A percentile compares a stretch with the other conserved stretches of the same genome.
Conservation (phyloP, 2,329 filamentous ascomycete genomes). For the Sphaerulina musiva region DNA sequence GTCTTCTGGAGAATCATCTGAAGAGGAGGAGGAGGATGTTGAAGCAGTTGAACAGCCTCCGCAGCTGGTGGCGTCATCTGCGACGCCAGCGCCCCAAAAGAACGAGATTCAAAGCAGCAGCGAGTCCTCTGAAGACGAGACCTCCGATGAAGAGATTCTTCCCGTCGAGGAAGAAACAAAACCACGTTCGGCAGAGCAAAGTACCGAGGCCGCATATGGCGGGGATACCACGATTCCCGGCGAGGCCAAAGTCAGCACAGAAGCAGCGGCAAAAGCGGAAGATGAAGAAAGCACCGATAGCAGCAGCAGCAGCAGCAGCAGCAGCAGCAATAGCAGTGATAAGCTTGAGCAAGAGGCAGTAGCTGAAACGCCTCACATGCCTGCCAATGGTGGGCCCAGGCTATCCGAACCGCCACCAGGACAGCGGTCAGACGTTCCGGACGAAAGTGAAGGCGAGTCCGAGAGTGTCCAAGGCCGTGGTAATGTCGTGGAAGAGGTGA, state of each 20-base stretch:
- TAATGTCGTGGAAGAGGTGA: not conserved
- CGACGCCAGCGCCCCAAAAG: not conserved
- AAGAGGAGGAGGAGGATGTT: not conserved
- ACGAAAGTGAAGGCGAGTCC: too few species aligned
- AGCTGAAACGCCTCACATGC: not conserved
- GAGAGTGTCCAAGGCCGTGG: too few species aligned
- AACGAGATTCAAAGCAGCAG: not conserved
- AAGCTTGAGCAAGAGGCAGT: not conserved
- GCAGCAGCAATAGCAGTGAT: not conserved
- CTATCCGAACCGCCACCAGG: too few species aligned
- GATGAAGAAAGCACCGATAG: not conserved
- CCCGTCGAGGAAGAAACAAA: too few species aligned
- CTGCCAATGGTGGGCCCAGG: too few species aligned
- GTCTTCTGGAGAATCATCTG: not conserved
- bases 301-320: not conserved
- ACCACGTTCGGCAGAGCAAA: too few species aligned
- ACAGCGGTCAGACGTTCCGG: too few species aligned
- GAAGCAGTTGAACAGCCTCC: not conserved
- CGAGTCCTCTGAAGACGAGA: too few species aligned
- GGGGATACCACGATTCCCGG: too few species aligned
- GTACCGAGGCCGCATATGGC: too few species aligned
- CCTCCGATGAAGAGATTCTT: too few species aligned
- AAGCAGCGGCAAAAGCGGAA: not conserved
- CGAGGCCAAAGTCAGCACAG: not conserved
- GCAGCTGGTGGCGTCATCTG: not conserved